Base-by-base conservation (phyloP, 2,329 filamentous ascomycete genomes). In the Elsinoe perseae region DNA sequence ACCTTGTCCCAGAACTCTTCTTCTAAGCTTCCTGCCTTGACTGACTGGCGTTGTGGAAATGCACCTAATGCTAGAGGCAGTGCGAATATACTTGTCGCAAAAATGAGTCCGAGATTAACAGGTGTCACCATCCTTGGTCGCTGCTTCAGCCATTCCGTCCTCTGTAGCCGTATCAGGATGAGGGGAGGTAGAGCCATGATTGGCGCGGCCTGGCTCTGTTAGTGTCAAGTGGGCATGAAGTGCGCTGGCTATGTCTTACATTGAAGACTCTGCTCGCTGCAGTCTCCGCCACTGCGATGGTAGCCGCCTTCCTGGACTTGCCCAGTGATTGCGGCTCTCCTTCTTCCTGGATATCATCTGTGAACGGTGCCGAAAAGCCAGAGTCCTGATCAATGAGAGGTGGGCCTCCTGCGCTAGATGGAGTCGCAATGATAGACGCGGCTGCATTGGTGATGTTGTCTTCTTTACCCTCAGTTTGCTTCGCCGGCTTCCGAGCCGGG, bases 171-270 rank as follows among this genome's bases (percentile, higher is more conserved):
- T 54, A 97, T 87, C 56, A 98, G 79, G 21, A 95, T 74, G 68
- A 98, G 76, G 20, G 93, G 89, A 40, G 93, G 93, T 44, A 98
- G 77, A 12, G 95, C 90, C 93, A 98, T 98, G 74, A 98, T 93
- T 9, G 93, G 93, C 10, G 88, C 95, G 59, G 89, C 87, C 28
- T 30, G 28, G 6, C 6, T 30, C 10, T 30, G 28, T 30, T 30
- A 30, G 28, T 10, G 5, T n/a, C n/a, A n/a, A n/a, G n/a, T 30
- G 28, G 5, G 28, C 28, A 30, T 30, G 28, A 30, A 6, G 28
- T 10, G 6, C 28, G 6, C 28, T 6, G 10, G 5, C 6, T 10
- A 6, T 30, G 28, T 30, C 28, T 30, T 30, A 30, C 32, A 72
- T 97, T 98, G 65, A 97, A 78, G 58, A 97, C 91, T 58, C 93